Percentiles rank a stretch among this genome's conserved stretches.
Evolutionary conservation across 108 stramenopile genomes (phyloP).

Genomic region (Schizochytrium sp.): DNA sequence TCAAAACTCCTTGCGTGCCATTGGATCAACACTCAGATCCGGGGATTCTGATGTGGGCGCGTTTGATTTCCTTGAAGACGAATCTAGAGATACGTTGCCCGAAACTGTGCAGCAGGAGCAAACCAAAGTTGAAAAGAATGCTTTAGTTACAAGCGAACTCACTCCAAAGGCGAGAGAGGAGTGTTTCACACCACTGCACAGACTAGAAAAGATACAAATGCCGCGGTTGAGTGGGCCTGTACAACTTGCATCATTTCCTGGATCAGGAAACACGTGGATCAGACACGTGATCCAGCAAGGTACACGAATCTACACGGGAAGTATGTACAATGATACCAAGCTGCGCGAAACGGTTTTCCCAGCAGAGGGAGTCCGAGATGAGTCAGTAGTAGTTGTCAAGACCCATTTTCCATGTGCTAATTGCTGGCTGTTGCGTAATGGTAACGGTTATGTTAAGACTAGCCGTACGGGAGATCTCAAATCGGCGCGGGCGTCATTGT

Average conservation of each 20-base stretch:
- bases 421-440: not conserved
- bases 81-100: no score
- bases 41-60: no score
- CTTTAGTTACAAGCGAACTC: not conserved
- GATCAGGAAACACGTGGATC: conserved; percentile 62
- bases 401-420: conserved; percentile 22
- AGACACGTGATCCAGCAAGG: conserved; percentile 19
- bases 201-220: not conserved
- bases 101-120: no score
- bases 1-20: no score
- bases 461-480: not conserved
- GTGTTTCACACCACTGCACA: not conserved
- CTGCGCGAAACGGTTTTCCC: not conserved
- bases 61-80: no score
- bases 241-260: conserved; percentile 52
- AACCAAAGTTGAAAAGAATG: no score
- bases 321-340: conserved; percentile 20
- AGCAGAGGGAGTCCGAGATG: not conserved
- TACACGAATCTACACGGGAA: conserved; percentile 47
- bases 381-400: conserved; percentile 50
- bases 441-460: not conserved
- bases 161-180: not conserved
- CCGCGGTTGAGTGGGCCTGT: not conserved
- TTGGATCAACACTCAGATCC: no score
- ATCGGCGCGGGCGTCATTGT: not conserved